Base-by-base conservation (phyloP, 2,329 filamentous ascomycete genomes). In the Nothomitra cinnamomea region DNA sequence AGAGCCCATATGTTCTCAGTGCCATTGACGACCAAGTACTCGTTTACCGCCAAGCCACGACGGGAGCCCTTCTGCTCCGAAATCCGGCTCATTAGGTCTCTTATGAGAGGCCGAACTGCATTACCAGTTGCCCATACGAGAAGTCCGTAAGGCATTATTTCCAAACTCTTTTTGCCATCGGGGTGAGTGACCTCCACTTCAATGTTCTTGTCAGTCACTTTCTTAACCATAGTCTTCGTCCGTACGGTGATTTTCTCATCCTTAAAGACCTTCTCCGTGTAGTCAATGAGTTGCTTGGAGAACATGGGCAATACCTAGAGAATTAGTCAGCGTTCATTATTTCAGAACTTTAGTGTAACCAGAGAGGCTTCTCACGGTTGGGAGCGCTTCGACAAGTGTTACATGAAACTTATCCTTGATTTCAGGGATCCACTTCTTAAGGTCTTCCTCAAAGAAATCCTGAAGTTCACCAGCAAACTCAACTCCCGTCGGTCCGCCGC, bases 171-270 rank as follows among this genome's bases (percentile, higher is more conserved):
- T 72, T 80, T 79, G 66, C 92, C 92, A 61, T 94, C 86, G 17
- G 89, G 82, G 52, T 80, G 78, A 54, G 80, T 83, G 51, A 81
- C 79, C 69, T 95, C 87, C 59, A 90, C 92, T 73, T 96, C 87
- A 64, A 98, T 90, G 65, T 80, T 83, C 71, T 85, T 94, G 63
- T 92, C 83, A 32, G 87, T 94, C 56, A 98, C 92, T 57, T 85
- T 89, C 78, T 96, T 96, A 67, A 98, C 92, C 83, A 95, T 94
- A 60, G 92, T 96, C 80, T 96, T 96, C 62, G 92, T 94, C 70
- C 87, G 85, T 72, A 98, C 95, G 62, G 87, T 83, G 66, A 98
- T 98, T 66, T 88, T 89, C 72, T 98, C 92, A 74, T 98, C 92
- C 72, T 94, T 92, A 75, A 98, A 94, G 48, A 90, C 95, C 70